Evolutionary conservation across 2,329 filamentous ascomycete genomes (phyloP), one percentile per base, ranked within the genome.

Genomic region (Orbilia blumenaviensis): DNA sequence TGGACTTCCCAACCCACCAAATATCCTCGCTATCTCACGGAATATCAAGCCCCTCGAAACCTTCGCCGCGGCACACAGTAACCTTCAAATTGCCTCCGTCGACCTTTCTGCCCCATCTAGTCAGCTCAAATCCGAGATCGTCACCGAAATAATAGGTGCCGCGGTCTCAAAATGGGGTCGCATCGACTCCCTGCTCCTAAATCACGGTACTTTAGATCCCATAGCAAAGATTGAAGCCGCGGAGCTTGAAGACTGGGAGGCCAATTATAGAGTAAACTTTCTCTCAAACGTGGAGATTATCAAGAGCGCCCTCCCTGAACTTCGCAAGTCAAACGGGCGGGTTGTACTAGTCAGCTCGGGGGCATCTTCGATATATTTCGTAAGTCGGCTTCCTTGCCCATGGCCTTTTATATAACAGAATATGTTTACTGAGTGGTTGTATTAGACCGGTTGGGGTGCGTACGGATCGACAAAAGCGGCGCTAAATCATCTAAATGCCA

Each of bases 381-480:
- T 86, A 0, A 88, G 69, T 6, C 12, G 1, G 12, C 16, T 25
- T 36, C 29, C 23, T 44, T 10, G 12, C 9, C 23, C 9, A 23
- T 16, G 7, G 32, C 10, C 27, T 32, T 10, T 32, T 9, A 21
- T 14, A n/a, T n/a, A 8, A 29, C 27, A 32, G 16, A 12, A 16
- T 6, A 5, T n/a, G 3, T 8, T 25, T 44, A 27, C 29, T 44
- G 27, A 58, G 14, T 21, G 6, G 32, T 12, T 25, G 14, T 27
- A 9, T 54, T 3, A 73, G 73, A 77, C 63, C 14, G 62, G 88
- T 0, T 96, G 92, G 93, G 91, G 89, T 36, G 87, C 90, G 2
- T 97, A 97, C 81, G 92, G 93, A 0, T 89, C 91, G 0, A 89
- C 90, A 16, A 97, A 97, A 83, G 92, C 93, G 0, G 92, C 91